Evolutionary conservation across 1,284 basidiomycete genomes (phyloP).

Genomic region (Puccinia horiana): DNA sequence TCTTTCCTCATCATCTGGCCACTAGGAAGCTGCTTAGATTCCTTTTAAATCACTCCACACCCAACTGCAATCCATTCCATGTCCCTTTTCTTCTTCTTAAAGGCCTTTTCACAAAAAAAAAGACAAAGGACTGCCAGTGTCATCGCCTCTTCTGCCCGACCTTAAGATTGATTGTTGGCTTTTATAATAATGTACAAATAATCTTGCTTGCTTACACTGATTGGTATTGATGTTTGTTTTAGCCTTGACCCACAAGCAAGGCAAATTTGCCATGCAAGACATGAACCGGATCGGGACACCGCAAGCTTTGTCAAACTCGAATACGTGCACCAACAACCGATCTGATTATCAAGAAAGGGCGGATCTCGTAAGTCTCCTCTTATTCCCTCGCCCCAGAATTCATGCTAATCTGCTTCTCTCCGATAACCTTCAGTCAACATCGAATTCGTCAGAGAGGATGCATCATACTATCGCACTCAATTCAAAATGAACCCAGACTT

Average conservation of each 20-base stretch:
- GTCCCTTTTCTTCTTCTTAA: too few relatives aligned
- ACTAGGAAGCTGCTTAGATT: too few relatives aligned
- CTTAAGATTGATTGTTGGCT: not conserved
- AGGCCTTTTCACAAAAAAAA: not conserved
- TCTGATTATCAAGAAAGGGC: too few relatives aligned
- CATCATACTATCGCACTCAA: conserved; percentile 75
- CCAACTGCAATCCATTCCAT: not conserved
- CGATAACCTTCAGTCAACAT: conserved; percentile 74
- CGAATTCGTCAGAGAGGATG: conserved; percentile 77
- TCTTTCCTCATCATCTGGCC: too few relatives aligned
- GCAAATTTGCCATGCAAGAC: not conserved
- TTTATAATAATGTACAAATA: not conserved
- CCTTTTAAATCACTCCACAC: not conserved
- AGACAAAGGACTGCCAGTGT: conserved; percentile 23
- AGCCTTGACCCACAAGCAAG: not conserved
- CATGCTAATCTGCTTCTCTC: too few relatives aligned
- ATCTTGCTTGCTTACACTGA: not conserved
- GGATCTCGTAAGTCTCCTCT: too few relatives aligned
- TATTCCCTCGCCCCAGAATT: too few relatives aligned
- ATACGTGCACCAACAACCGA: not conserved
- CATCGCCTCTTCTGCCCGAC: conserved; percentile 23
- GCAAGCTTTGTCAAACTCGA: not conserved
- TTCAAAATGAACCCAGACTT: conserved; percentile 64
- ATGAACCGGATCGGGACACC: not conserved
- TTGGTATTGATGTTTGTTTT: not conserved